Conservation (phyloP, 768 basidiomycete genomes). For the Kwoniella newhampshirensis region DNA sequence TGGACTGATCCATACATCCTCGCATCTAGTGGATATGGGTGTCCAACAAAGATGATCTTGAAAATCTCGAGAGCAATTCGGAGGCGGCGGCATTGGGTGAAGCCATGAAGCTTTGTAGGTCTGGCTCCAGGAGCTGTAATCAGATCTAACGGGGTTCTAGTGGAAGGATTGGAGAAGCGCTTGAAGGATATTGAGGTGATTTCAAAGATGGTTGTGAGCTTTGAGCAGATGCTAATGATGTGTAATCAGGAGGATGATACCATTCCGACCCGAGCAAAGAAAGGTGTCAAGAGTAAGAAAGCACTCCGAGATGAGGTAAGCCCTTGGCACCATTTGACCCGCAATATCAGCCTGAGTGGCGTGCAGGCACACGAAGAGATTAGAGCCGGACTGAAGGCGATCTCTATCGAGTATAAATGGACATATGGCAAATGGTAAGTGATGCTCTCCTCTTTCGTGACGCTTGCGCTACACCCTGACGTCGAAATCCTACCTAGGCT, state of each 20-base stretch:
- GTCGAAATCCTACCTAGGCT: constrained; percentile 25
- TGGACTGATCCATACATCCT: no score
- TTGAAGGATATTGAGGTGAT: constrained; percentile 21
- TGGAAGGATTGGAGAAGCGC: constrained; percentile 10
- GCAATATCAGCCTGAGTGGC: background rate
- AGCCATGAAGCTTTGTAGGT: constrained; percentile 18
- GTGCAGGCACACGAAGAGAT: constrained; percentile 24
- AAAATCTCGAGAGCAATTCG: constrained; percentile 20
- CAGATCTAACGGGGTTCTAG: constrained; percentile 6
- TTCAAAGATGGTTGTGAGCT: background rate
- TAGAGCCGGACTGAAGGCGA: constrained; percentile 7
- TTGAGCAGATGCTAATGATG: background rate
- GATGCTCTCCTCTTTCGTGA: background rate
- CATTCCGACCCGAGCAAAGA: constrained; percentile 19
- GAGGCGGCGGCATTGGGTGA: constrained; percentile 6
- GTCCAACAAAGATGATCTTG: no score
- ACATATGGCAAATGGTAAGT: constrained; percentile 36
- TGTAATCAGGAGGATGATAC: constrained; percentile 14
- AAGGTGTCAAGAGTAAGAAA: constrained; percentile 29
- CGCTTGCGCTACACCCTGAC: background rate
- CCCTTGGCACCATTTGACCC: background rate
- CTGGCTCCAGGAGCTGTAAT: background rate
- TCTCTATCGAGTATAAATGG: constrained; percentile 17
- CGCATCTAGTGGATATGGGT: no score
- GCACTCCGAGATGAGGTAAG: constrained; percentile 25